Percentiles rank a stretch among this genome's conserved stretches.
phyloP scores from a whole-genome alignment of 768 basidiomycete genomes.

The Leucocoprinus leucothites region DNA sequence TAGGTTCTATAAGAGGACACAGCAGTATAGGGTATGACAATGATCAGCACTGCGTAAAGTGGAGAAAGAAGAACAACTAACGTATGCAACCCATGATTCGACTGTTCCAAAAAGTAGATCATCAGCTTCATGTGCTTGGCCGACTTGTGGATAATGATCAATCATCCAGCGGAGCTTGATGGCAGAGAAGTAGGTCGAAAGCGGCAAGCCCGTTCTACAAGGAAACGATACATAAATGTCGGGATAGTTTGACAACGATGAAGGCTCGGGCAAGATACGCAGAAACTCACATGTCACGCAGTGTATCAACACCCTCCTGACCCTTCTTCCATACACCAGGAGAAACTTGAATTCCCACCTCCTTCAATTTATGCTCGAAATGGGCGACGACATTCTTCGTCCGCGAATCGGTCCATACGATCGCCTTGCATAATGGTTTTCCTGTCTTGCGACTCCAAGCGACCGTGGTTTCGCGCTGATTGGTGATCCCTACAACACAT shows the following conservation, averaged over 20 bases:
- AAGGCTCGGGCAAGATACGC: constrained; percentile 6
- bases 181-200: constrained; percentile 97
- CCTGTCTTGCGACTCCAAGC: constrained; percentile 92
- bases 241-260: background rate
- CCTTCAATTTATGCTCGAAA: constrained; percentile 66
- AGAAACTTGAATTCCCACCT: constrained; percentile 71
- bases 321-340: constrained; percentile 70
- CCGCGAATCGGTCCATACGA: constrained; percentile 97
- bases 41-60: constrained; percentile 2
- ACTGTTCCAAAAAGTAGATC: constrained; percentile 91
- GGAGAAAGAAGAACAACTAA: constrained; percentile 30
- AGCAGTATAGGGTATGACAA: constrained; percentile 6
- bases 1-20: constrained; percentile 53
- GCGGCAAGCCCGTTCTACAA: constrained; percentile 81
- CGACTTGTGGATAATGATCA: constrained; percentile 75
- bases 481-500: constrained; percentile 95
- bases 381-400: constrained; percentile 84
- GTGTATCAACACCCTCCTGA: constrained; percentile 57
- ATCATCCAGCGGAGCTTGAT: constrained; percentile 98
- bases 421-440: constrained; percentile 81
- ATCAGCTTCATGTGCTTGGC: constrained; percentile 74
- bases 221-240: constrained; percentile 5
- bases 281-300: constrained; percentile 62
- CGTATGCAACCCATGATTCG: constrained; percentile 95
- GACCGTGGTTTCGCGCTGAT: constrained; percentile 94